These are phyloP conservation scores for Clavariopsis aquatica DNA, from an alignment of 495 filamentous ascomycete genomes.

Conservation along the genomic window DNA sequence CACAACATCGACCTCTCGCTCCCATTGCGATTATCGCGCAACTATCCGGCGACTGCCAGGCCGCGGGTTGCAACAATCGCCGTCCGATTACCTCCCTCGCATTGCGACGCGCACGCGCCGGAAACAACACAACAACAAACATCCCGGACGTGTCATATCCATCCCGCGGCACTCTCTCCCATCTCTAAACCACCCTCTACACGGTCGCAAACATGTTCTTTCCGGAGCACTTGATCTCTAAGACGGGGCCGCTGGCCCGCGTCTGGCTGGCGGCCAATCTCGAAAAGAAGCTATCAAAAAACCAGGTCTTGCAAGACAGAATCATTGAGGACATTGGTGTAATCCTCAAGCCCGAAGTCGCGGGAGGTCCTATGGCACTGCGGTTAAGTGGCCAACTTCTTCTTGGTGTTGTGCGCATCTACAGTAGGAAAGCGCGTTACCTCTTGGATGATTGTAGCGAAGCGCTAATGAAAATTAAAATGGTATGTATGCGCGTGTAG, in stretches of 20 bases:
- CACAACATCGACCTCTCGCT: slow-evolving; percentile 18
- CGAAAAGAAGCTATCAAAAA: slow-evolving; percentile 95
- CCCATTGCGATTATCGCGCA: slow-evolving; percentile 14
- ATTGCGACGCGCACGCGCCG: slow-evolving; percentile 14
- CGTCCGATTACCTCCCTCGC: not conserved
- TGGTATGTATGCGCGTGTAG: slow-evolving; percentile 61
- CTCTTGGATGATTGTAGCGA: slow-evolving; percentile 96
- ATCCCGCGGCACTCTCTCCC: not conserved
- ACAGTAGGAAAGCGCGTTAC: slow-evolving; percentile 94
- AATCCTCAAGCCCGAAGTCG: slow-evolving; percentile 86
- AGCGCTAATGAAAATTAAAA: slow-evolving; percentile 94
- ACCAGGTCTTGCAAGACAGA: slow-evolving; percentile 87
- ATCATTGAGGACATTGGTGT: slow-evolving; percentile 90
- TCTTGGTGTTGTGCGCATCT: slow-evolving; percentile 93
- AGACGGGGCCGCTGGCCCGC: slow-evolving; percentile 93
- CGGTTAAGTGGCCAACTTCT: slow-evolving; percentile 91
- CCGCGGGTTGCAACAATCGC: not conserved
- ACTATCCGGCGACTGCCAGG: not conserved
- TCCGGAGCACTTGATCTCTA: slow-evolving; percentile 91
- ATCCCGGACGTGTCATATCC: slow-evolving; percentile 1
- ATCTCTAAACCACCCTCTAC: not conserved
- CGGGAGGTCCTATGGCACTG: slow-evolving; percentile 81
- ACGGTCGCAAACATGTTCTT: slow-evolving; percentile 78
- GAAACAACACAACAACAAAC: slow-evolving; percentile 21
- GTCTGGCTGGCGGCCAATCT: slow-evolving; percentile 98